A percentile compares a stretch with the other conserved stretches of the same genome.
These are phyloP conservation scores for Kurtzmaniella quercitrusa DNA, from an alignment of 1,139 yeast species.

Conservation along the genomic window DNA sequence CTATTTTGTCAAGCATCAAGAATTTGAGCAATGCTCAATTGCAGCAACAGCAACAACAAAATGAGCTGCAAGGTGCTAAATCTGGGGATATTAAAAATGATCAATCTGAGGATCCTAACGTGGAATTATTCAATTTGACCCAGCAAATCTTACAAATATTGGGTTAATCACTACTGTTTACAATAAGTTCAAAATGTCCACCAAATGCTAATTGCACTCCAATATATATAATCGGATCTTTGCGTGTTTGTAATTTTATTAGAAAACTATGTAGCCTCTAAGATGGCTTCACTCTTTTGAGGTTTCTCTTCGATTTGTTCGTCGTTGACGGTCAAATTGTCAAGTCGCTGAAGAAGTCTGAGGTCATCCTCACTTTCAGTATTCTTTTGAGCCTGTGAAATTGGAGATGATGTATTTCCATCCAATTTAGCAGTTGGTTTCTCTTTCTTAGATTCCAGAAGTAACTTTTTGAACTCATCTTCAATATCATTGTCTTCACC, in stretches of 20 bases:
- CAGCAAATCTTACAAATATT: conserved; percentile 66
- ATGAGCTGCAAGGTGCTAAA: conserved; percentile 12
- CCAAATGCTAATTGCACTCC: conserved; percentile 12
- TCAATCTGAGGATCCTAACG: conserved; percentile 59
- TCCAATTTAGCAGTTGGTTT: conserved; percentile 2
- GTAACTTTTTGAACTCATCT: conserved; percentile 21
- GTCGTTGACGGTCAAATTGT: conserved; percentile 9
- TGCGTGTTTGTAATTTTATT: too few species aligned
- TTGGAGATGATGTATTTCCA: conserved; percentile 3
- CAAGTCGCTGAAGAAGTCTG: conserved; percentile 10
- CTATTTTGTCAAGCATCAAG: conserved; percentile 55
- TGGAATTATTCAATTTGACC: conserved; percentile 71
- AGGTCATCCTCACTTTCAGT: conserved; percentile 1
- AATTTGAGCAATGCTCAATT: conserved; percentile 45
- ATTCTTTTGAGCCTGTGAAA: neutral
- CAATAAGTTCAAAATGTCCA: conserved; percentile 6
- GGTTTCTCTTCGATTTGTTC: neutral
- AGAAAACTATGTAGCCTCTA: neutral
- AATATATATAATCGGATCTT: neutral
- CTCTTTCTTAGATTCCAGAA: conserved; percentile 7
- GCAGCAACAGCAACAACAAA: conserved; percentile 26
- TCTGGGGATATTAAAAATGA: conserved; percentile 22
- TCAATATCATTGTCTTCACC: conserved; percentile 31
- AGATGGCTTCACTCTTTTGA: neutral
- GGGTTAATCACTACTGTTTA: conserved; percentile 21